phyloP scores from a whole-genome alignment of 257 asterid genomes.

The Cynanchum wilfordii region DNA sequence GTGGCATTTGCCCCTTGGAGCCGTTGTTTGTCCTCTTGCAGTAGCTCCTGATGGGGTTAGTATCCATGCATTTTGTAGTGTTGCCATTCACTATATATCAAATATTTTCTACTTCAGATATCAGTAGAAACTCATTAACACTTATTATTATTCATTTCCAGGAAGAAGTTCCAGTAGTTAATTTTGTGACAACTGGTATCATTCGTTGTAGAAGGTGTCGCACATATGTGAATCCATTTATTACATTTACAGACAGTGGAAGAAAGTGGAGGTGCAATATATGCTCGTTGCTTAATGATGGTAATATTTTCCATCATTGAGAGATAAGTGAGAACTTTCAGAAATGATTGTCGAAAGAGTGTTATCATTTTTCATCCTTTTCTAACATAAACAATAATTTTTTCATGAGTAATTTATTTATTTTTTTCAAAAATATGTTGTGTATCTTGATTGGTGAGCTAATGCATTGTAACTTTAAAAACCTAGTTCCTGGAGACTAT shows the following conservation, averaged over 20 bases:
- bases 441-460: conserved; percentile 16
- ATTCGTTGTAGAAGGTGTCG: conserved; percentile 93
- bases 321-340: background rate
- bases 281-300: conserved; percentile 78
- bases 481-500: conserved; percentile 83
- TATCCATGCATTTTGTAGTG: conserved; percentile 11
- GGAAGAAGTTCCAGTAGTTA: conserved; percentile 92
- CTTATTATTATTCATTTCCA: conserved; percentile 29
- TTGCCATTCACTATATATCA: conserved; percentile 9
- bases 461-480: conserved; percentile 27
- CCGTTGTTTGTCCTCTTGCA: conserved; percentile 93
- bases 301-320: conserved; percentile 31
- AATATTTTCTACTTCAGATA: background rate
- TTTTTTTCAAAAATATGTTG: background rate
- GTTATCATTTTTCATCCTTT: background rate
- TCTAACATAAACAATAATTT: conserved; percentile 11
- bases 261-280: conserved; percentile 94
- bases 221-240: conserved; percentile 76
- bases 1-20: conserved; percentile 95
- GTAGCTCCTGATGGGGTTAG: conserved; percentile 88
- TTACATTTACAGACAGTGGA: conserved; percentile 74
- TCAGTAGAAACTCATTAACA: background rate
- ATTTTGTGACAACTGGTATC: conserved; percentile 74
- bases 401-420: conserved; percentile 20
- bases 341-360: background rate